A percentile compares a stretch with the other conserved stretches of the same genome.
Conservation (phyloP, 768 basidiomycete species). For the Stropharia rugosoannulata region DNA sequence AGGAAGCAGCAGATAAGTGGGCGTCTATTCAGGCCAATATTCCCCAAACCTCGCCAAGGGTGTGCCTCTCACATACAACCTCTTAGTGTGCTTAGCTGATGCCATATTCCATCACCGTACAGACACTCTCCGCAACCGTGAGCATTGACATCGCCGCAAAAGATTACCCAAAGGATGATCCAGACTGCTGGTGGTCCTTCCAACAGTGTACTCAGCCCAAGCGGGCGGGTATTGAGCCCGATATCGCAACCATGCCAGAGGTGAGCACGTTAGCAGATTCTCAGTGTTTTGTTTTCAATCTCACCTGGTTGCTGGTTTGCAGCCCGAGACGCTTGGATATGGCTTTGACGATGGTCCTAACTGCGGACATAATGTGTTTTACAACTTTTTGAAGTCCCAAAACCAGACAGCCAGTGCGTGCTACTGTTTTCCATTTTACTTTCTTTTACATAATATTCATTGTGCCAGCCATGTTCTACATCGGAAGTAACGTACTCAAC, state of each 20-base stretch:
- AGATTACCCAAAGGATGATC: constrained; percentile 38
- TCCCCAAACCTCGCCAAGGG: no score
- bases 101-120: no score
- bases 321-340: constrained; percentile 57
- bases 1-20: no score
- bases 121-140: no score
- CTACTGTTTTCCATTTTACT: not conserved
- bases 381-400: constrained; percentile 48
- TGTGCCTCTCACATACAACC: no score
- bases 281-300: no score
- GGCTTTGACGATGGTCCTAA: constrained; percentile 68
- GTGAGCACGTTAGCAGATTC: no score
- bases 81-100: no score
- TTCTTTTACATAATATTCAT: not conserved
- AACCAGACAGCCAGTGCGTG: constrained; percentile 60
- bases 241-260: constrained; percentile 47
- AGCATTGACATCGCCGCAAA: constrained; percentile 24
- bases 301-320: no score
- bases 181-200: constrained; percentile 56
- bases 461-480: constrained; percentile 54
- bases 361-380: constrained; percentile 63
- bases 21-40: no score
- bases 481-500: constrained; percentile 56
- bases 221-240: constrained; percentile 36
- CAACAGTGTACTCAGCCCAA: constrained; percentile 49